These are phyloP conservation scores for Coemansia asiatica DNA, from an alignment of 192 early-diverging fungal species.

Conservation along the genomic window DNA sequence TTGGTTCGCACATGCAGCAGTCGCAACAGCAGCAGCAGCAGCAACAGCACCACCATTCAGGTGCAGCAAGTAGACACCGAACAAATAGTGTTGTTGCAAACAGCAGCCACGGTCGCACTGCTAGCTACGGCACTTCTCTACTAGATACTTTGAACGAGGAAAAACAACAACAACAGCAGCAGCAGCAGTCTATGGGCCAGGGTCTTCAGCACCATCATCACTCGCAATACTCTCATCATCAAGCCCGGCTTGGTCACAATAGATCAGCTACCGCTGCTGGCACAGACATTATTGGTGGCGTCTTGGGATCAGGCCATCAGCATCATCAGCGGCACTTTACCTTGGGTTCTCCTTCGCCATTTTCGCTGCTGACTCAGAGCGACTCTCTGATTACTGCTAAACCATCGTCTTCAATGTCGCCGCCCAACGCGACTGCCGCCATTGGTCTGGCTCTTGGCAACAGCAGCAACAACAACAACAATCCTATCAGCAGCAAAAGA, in stretches of 20 bases:
- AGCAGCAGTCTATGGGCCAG: neutral
- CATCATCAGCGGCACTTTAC: slow-evolving; percentile 30
- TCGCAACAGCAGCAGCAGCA: no score
- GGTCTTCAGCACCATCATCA: slow-evolving; percentile 1
- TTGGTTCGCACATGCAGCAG: slow-evolving; percentile 7
- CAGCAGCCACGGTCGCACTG: slow-evolving; percentile 43
- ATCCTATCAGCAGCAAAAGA: no score
- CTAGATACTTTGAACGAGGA: slow-evolving; percentile 54
- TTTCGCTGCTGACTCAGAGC: slow-evolving; percentile 18
- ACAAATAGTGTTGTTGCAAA: slow-evolving; percentile 10
- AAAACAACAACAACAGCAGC: slow-evolving; percentile 11
- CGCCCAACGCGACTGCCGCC: slow-evolving; percentile 7
- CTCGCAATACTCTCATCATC: slow-evolving; percentile 1
- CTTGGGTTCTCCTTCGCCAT: slow-evolving; percentile 10
- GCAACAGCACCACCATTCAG: no score
- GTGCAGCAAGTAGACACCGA: neutral
- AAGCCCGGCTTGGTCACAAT: slow-evolving; percentile 4
- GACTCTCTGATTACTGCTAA: slow-evolving; percentile 1
- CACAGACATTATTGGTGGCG: neutral
- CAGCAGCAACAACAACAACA: neutral
- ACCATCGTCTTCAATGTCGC: slow-evolving; percentile 12
- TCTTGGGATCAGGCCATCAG: neutral
- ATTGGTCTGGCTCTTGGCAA: neutral
- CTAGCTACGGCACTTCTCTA: slow-evolving; percentile 54
- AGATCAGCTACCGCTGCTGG: slow-evolving; percentile 4